Evolutionary conservation across 805 yeast genomes (phyloP), one percentile per base, ranked within the genome.

Genomic region (Metschnikowia vanudenii): DNA sequence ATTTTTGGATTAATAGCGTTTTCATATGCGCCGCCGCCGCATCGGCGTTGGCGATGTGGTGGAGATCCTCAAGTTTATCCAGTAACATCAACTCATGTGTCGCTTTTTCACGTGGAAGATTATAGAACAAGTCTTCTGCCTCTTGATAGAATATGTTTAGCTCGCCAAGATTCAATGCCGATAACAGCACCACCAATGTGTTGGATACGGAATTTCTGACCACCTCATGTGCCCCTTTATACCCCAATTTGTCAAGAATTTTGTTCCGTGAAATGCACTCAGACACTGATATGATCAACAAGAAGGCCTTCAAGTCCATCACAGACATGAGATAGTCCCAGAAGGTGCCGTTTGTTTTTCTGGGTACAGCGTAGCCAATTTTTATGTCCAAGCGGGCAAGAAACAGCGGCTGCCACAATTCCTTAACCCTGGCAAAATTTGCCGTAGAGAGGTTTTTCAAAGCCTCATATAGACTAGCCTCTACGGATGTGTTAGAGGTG

Each of bases 251-350:
- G n/a, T 51, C 42, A 6, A 65, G 41, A 39, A 69, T 22, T 44
- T 61, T 61, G 4, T 14, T 24, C 10, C 63, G 42, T 0, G 68
- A 50, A 11, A 65, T 61, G 22, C 55, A 51, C 36, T 58, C 57
- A 1, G 62, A 55, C 18, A 59, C 48, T 3, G 68, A 56, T 31
- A 70, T 52, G 7, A 68, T 50, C 38, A 67, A 50, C 17, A 68
- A 52, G 37, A 67, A 64, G 22, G 54, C 56, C 49, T 69, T 68
- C 43, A 59, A 54, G 46, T 68, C 69, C n/a, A 68, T 59, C 7
- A 63, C 57, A n/a, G 52, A 50, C 11, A 38, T 36, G 14, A 67
- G 42, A 43, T 61, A 62, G 4, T 53, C 54, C 37, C 62, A 44
- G 42, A 64, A 67, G 13, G 46, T 31, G 17, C 54, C 49, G 17